Conservation (phyloP, 2,329 filamentous ascomycete genomes). For the Hymenoscyphus albidus region DNA sequence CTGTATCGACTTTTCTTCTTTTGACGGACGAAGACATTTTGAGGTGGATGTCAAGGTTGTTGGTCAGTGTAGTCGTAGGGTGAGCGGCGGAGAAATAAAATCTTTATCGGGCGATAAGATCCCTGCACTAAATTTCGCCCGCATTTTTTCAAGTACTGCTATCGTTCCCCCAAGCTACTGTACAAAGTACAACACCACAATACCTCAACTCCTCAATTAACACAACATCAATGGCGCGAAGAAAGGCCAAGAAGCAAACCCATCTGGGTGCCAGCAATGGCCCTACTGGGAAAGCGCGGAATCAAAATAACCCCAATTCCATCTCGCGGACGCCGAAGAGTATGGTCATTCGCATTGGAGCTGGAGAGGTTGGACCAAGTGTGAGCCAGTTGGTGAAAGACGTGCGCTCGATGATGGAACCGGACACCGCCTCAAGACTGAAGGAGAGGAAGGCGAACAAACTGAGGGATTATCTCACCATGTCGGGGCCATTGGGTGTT, state of each 20-base stretch:
- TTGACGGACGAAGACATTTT: constrained; percentile 34
- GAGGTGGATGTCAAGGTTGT: neutral
- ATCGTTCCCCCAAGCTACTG: neutral
- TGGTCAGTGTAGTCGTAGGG: neutral
- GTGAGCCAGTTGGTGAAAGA: constrained; percentile 89
- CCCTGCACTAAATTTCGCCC: constrained; percentile 23
- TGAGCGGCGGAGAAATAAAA: constrained; percentile 22
- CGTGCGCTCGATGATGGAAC: constrained; percentile 91
- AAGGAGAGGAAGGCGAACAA: constrained; percentile 88
- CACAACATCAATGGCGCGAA: constrained; percentile 64
- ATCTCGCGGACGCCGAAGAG: constrained; percentile 73
- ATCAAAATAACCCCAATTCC: constrained; percentile 53
- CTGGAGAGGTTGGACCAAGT: constrained; percentile 86
- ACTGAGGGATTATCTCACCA: constrained; percentile 86
- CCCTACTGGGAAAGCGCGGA: constrained; percentile 44
- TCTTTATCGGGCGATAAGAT: constrained; percentile 24
- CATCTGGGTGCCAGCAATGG: constrained; percentile 63
- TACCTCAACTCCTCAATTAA: constrained; percentile 19
- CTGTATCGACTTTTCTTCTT: constrained; percentile 32
- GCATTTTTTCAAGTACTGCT: constrained; percentile 16
- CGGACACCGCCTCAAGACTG: constrained; percentile 81
- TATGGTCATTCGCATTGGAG: constrained; percentile 97
- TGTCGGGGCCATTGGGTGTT: constrained; percentile 91
- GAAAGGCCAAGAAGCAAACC: constrained; percentile 83
- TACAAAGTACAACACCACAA: constrained; percentile 7